These are phyloP conservation scores for Neurospora tetraspora DNA, from an alignment of 495 filamentous ascomycete species.

Conservation along the genomic window DNA sequence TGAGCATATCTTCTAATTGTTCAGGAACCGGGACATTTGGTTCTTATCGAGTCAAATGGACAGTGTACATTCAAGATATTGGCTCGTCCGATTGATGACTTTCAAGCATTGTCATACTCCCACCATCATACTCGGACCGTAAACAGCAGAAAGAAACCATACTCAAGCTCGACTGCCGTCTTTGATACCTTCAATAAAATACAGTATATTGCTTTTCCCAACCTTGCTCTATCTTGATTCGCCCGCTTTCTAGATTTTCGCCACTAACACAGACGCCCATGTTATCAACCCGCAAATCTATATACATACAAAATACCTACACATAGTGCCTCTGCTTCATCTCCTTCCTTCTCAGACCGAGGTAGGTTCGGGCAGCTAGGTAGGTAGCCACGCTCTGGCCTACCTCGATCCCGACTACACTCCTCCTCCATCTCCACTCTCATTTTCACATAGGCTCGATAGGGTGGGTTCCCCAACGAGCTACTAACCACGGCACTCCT, in stretches of 20 bases:
- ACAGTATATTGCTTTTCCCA: background rate
- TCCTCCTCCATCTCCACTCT: background rate
- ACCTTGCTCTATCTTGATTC: background rate
- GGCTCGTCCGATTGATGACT: background rate
- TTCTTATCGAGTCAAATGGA: background rate
- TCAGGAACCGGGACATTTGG: too few relatives aligned
- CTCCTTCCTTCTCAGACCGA: background rate
- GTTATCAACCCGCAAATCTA: background rate
- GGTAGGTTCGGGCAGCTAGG: background rate
- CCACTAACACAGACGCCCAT: background rate
- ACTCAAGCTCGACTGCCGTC: background rate
- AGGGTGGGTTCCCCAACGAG: background rate
- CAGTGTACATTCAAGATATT: background rate
- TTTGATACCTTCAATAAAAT: background rate
- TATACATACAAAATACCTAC: background rate
- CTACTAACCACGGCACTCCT: background rate
- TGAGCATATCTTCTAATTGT: background rate
- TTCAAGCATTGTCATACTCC: background rate
- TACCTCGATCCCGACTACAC: background rate
- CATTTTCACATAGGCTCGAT: too few relatives aligned
- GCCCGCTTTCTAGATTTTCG: background rate
- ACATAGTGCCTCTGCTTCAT: background rate
- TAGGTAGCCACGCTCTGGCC: background rate
- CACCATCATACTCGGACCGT: background rate
- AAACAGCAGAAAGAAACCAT: background rate